Conservation (phyloP, 1,139 yeast genomes). For the Nadsonia commutata region DNA sequence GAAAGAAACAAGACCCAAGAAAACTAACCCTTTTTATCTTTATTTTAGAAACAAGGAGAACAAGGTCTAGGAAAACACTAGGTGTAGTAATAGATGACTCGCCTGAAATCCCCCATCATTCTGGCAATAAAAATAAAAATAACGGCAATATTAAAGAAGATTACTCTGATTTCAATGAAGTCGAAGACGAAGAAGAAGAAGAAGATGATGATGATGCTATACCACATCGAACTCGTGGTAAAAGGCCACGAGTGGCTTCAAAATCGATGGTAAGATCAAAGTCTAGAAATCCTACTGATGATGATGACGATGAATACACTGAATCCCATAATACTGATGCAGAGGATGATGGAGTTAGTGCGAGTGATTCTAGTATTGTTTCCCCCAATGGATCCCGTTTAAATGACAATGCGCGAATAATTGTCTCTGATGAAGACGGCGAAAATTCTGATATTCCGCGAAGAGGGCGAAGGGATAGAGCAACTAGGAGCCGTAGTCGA, state of each 20-base stretch:
- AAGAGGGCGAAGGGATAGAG: slow-evolving; percentile 21
- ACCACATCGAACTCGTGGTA: slow-evolving; percentile 1
- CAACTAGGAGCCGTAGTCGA: slow-evolving; percentile 10
- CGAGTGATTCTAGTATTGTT: slow-evolving; percentile 10
- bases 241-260: not conserved
- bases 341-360: slow-evolving; percentile 11
- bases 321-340: slow-evolving; percentile 12
- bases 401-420: slow-evolving; percentile 8
- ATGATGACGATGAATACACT: slow-evolving; percentile 15
- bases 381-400: slow-evolving; percentile 7
- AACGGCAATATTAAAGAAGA: not conserved
- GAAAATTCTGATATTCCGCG: slow-evolving; percentile 20
- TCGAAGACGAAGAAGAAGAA: slow-evolving; percentile 6
- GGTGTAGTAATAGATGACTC: not conserved
- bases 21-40: too few relatives aligned
- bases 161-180: not conserved
- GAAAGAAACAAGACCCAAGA: slow-evolving; percentile 1
- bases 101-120: not conserved
- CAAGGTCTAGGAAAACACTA: too few relatives aligned
- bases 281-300: slow-evolving; percentile 6
- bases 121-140: not conserved
- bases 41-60: too few relatives aligned
- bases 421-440: slow-evolving; percentile 13
- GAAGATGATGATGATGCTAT: slow-evolving; percentile 5
- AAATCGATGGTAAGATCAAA: slow-evolving; percentile 5